phyloP scores from a whole-genome alignment of 1,284 basidiomycete species.

The Peniophora sp. region DNA sequence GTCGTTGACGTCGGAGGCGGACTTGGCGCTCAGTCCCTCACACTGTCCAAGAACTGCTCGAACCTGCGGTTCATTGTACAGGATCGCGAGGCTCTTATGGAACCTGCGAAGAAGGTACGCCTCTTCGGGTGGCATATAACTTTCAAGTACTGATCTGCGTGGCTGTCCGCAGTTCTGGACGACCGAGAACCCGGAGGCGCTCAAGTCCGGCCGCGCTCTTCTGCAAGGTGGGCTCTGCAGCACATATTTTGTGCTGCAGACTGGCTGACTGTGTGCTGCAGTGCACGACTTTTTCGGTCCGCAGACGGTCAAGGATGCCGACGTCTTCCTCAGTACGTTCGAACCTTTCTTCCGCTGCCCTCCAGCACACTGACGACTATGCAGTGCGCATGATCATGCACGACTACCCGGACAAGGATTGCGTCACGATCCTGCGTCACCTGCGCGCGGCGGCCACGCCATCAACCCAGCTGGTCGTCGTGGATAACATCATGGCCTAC shows the following conservation, averaged over 20 bases:
- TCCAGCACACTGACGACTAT: no score
- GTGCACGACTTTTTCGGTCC: neutral
- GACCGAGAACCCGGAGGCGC: neutral
- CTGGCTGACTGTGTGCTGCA: neutral
- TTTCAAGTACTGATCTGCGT: no score
- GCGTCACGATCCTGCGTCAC: neutral
- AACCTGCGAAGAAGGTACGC: neutral
- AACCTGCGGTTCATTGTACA: neutral
- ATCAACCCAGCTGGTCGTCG: neutral
- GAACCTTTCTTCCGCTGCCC: no score
- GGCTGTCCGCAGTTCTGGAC: neutral
- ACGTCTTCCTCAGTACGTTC: neutral
- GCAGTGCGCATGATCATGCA: neutral
- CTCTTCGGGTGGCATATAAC: neutral
- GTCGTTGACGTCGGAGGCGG: neutral
- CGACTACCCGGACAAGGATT: neutral
- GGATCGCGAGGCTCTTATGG: neutral
- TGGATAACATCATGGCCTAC: neutral
- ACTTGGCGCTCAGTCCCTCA: neutral
- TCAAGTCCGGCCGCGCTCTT: neutral
- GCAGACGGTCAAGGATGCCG: neutral
- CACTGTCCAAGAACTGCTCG: neutral
- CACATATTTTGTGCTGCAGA: neutral
- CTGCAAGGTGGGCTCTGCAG: neutral
- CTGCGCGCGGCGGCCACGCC: neutral